These are phyloP conservation scores for Coemansia sp. DNA, from an alignment of 192 early-diverging fungal species.

Conservation along the genomic window DNA sequence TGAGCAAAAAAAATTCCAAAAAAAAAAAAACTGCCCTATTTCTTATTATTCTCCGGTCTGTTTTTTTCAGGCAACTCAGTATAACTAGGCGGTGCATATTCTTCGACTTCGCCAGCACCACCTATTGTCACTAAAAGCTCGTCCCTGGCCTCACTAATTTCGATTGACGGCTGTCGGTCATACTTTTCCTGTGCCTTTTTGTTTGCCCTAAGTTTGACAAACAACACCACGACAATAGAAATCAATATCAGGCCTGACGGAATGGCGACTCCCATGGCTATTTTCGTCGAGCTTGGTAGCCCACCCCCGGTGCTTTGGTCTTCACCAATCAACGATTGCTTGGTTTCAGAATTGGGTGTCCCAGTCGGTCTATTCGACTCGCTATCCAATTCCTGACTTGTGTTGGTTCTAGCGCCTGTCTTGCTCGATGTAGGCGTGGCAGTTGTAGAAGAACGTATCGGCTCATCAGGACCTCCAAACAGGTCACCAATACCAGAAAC, in stretches of 20 bases:
- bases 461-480: not conserved
- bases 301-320: not conserved
- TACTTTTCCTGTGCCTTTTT: not conserved
- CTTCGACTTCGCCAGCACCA: slow-evolving; percentile 5
- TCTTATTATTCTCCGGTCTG: not conserved
- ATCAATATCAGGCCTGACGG: not conserved
- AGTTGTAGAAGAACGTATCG: not conserved
- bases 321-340: not conserved
- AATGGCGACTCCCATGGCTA: slow-evolving; percentile 12
- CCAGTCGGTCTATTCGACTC: not conserved
- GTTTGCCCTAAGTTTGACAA: not conserved
- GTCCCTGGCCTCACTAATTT: not conserved
- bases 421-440: not conserved
- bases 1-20: not conserved
- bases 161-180: not conserved
- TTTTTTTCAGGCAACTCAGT: slow-evolving; percentile 4
- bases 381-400: not conserved
- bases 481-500: not conserved
- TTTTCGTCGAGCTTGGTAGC: slow-evolving; percentile 9
- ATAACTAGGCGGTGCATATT: not conserved
- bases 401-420: not conserved
- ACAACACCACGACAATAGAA: not conserved
- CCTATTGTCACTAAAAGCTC: slow-evolving; percentile 11
- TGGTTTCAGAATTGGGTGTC: not conserved
- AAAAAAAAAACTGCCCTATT: not conserved